A percentile compares a stretch with the other conserved stretches of the same genome.
Evolutionary conservation across 176 grass and related monocot genomes (phyloP).

Genomic region (Rhipidocladum racemiflorum): DNA sequence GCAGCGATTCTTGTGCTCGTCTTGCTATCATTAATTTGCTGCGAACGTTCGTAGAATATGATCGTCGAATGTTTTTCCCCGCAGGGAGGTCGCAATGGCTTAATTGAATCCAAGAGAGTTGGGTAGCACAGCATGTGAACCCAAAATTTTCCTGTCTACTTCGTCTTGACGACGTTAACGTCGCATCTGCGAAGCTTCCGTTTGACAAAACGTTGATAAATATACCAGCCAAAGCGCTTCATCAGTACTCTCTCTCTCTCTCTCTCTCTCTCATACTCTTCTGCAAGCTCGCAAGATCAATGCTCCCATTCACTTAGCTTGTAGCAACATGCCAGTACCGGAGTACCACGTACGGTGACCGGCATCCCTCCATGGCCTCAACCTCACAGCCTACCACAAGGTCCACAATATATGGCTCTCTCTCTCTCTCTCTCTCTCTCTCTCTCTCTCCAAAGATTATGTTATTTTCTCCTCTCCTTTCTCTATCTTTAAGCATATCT

Average conservation of each 20-base stretch:
- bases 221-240: conserved; percentile 10
- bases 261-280: background rate
- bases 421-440: background rate
- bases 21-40: too few relatives aligned
- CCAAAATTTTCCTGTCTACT: background rate
- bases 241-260: background rate
- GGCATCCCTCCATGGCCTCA: conserved; percentile 8
- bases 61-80: too few relatives aligned
- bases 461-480: too few relatives aligned
- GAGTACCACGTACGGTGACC: background rate
- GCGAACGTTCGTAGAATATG: too few relatives aligned
- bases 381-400: background rate
- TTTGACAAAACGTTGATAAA: conserved; percentile 32
- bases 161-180: conserved; percentile 35
- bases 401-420: background rate
- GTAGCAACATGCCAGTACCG: background rate
- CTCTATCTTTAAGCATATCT: background rate
- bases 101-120: too few relatives aligned
- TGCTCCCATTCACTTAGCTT: background rate
- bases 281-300: background rate
- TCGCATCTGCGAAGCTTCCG: conserved; percentile 36
- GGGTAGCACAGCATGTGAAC: background rate
- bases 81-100: too few relatives aligned
- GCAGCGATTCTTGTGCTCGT: too few relatives aligned
- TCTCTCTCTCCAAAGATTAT: background rate